Evolutionary conservation across 805 yeast genomes (phyloP).

Genomic region (Schizosaccharomyces octosporus): DNA sequence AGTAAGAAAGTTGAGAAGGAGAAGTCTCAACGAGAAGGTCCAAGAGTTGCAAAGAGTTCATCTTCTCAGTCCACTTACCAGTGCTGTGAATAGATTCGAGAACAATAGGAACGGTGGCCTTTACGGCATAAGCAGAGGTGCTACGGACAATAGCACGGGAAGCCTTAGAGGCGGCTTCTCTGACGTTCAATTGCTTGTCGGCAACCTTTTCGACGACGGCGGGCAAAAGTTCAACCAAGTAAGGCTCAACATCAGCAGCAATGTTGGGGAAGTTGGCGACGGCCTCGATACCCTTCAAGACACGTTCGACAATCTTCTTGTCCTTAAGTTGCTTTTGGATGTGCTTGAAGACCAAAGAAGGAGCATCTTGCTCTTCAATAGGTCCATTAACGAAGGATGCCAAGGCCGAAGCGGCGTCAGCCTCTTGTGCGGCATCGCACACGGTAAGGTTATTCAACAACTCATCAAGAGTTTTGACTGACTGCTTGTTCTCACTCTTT

Average conservation of each 20-base stretch:
- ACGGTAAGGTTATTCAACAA: conserved; percentile 78
- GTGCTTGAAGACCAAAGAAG: conserved; percentile 60
- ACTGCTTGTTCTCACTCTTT: conserved; percentile 12
- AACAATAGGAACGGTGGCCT: conserved; percentile 65
- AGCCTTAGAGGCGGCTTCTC: conserved; percentile 52
- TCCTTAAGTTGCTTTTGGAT: conserved; percentile 50
- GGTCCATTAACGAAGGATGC: conserved; percentile 87
- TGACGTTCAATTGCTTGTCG: conserved; percentile 64
- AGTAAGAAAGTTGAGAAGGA: conserved; percentile 82
- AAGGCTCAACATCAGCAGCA: conserved; percentile 90
- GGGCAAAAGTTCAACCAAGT: conserved; percentile 51
- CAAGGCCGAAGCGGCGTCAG: conserved; percentile 66
- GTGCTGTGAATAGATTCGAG: conserved; percentile 38
- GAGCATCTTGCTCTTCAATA: conserved; percentile 95
- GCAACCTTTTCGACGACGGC: conserved; percentile 58
- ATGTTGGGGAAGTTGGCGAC: conserved; percentile 45
- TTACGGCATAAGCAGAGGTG: conserved; percentile 80
- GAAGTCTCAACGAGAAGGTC: conserved; percentile 79
- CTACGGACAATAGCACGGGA: conserved; percentile 53
- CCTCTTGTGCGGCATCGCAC: conserved; percentile 53
- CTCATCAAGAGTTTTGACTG: conserved; percentile 59
- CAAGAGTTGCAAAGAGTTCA: conserved; percentile 64
- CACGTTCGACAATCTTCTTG: conserved; percentile 54
- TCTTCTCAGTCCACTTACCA: conserved; percentile 93
- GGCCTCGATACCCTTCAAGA: conserved; percentile 61